Conservation (phyloP, 2,329 filamentous ascomycete species). For the Fusarium nodosum region DNA sequence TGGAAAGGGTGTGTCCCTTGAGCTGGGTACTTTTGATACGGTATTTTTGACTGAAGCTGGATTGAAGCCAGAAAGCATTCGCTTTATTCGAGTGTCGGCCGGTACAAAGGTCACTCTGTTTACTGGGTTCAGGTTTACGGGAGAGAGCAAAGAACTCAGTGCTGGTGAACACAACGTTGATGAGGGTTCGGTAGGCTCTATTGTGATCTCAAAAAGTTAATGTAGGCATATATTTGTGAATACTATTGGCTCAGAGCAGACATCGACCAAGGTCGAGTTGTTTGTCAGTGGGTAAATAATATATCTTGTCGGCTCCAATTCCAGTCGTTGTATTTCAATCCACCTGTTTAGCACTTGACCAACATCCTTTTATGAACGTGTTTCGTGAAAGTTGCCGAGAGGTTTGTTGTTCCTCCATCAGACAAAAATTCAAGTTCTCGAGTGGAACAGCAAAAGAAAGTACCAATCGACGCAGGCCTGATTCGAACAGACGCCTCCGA, state of each 20-base stretch:
- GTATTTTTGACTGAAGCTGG: constrained; percentile 20
- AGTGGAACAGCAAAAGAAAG: not conserved
- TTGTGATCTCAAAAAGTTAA: not conserved
- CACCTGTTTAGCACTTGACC: too few relatives aligned
- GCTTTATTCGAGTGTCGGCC: constrained; percentile 5
- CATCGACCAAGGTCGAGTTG: too few relatives aligned
- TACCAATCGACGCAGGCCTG: constrained; percentile 33
- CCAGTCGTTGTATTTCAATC: too few relatives aligned
- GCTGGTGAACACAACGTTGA: constrained; percentile 1
- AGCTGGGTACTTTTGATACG: constrained; percentile 2
- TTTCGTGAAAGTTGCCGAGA: too few relatives aligned
- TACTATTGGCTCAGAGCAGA: not conserved
- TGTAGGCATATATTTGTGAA: fast-evolving
- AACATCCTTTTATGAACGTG: too few relatives aligned
- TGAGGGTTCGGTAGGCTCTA: constrained; percentile 2
- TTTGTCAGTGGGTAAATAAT: not conserved
- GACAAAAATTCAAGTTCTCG: not conserved
- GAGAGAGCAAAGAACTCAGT: not conserved
- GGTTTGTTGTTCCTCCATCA: fast-evolving
- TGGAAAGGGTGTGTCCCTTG: constrained; percentile 7
- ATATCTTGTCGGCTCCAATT: too few relatives aligned
- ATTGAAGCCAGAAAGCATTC: not conserved
- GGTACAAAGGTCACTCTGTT: not conserved
- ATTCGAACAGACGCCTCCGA: constrained; percentile 38
- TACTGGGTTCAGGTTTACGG: not conserved